Percentiles rank a stretch among this genome's conserved stretches.
phyloP scores from a whole-genome alignment of 441 rosid genomes.

The Macaranga tanarius region DNA sequence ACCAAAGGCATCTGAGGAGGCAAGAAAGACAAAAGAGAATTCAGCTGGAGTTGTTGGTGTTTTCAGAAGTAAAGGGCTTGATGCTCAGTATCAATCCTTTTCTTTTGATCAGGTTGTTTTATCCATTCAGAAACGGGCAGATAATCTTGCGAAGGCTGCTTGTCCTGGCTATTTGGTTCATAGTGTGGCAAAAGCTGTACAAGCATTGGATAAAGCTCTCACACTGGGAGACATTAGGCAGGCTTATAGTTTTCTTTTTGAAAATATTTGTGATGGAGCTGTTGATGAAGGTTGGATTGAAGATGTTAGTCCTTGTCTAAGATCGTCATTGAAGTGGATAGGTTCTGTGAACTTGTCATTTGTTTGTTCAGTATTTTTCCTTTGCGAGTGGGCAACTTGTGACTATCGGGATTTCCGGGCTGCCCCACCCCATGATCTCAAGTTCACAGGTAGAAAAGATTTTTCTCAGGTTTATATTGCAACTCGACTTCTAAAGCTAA shows the following conservation, averaged over 20 bases:
- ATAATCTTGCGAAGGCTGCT: slow-evolving; percentile 75
- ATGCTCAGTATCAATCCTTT: slow-evolving; percentile 68
- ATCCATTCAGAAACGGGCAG: slow-evolving; percentile 71
- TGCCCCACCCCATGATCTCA: slow-evolving; percentile 55
- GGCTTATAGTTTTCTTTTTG: slow-evolving; percentile 74
- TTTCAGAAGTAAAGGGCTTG: slow-evolving; percentile 64
- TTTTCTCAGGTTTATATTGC: slow-evolving; percentile 82
- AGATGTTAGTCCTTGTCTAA: slow-evolving; percentile 83
- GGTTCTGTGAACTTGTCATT: slow-evolving; percentile 66
- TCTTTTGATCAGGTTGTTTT: slow-evolving; percentile 73
- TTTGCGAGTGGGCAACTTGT: slow-evolving; percentile 99
- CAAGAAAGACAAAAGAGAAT: slow-evolving; percentile 56
- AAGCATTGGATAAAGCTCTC: slow-evolving; percentile 86
- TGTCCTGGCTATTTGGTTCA: slow-evolving; percentile 68
- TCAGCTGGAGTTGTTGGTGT: slow-evolving; percentile 49
- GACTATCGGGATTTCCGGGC: slow-evolving; percentile 86
- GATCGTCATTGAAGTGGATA: slow-evolving; percentile 87
- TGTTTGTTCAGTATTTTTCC: slow-evolving; percentile 78
- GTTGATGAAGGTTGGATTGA: slow-evolving; percentile 83
- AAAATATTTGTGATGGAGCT: slow-evolving; percentile 71
- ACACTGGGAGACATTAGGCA: slow-evolving; percentile 71
- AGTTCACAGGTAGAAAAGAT: slow-evolving; percentile 85
- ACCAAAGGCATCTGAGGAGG: slow-evolving; percentile 70
- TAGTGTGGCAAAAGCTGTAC: slow-evolving; percentile 83
- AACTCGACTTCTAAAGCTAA: slow-evolving; percentile 72